Conservation (phyloP, 805 yeast genomes). For the Clavispora fructus region DNA sequence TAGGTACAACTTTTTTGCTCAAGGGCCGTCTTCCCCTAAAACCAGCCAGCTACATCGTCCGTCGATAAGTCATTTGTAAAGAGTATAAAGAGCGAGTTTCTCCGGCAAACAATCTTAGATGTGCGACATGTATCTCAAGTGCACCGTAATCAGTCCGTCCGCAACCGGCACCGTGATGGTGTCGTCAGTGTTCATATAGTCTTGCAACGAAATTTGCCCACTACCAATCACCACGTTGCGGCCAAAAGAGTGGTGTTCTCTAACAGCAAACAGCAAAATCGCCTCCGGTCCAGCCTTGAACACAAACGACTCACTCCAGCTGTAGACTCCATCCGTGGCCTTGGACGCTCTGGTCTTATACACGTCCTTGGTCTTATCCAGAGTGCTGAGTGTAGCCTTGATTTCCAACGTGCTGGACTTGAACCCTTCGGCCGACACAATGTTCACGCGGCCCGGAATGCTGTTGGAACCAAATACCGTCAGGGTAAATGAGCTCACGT, state of each 20-base stretch:
- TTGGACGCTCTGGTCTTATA: slow-evolving; percentile 61
- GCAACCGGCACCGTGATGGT: slow-evolving; percentile 33
- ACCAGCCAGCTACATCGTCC: neutral
- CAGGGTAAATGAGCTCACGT: slow-evolving; percentile 31
- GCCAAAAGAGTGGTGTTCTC: slow-evolving; percentile 69
- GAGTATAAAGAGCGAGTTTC: neutral
- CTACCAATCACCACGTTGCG: slow-evolving; percentile 61
- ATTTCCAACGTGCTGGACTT: slow-evolving; percentile 39
- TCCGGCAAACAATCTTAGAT: neutral
- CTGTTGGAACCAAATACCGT: slow-evolving; percentile 31
- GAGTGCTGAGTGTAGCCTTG: slow-evolving; percentile 46
- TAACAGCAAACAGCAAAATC: slow-evolving; percentile 53
- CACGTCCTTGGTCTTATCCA: slow-evolving; percentile 49
- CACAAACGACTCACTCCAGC: slow-evolving; percentile 60
- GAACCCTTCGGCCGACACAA: slow-evolving; percentile 45
- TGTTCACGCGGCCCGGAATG: slow-evolving; percentile 50
- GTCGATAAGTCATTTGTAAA: neutral
- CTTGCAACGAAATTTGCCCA: slow-evolving; percentile 47
- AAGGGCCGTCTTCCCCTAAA: too few species aligned
- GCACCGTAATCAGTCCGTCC: slow-evolving; percentile 39
- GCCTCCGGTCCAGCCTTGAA: slow-evolving; percentile 66
- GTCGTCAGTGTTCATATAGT: slow-evolving; percentile 43
- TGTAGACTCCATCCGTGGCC: slow-evolving; percentile 37
- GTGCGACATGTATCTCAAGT: slow-evolving; percentile 23
- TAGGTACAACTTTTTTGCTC: too few species aligned